These are phyloP conservation scores for Fusarium hostae DNA, from an alignment of 2,329 filamentous ascomycete species.

Conservation along the genomic window DNA sequence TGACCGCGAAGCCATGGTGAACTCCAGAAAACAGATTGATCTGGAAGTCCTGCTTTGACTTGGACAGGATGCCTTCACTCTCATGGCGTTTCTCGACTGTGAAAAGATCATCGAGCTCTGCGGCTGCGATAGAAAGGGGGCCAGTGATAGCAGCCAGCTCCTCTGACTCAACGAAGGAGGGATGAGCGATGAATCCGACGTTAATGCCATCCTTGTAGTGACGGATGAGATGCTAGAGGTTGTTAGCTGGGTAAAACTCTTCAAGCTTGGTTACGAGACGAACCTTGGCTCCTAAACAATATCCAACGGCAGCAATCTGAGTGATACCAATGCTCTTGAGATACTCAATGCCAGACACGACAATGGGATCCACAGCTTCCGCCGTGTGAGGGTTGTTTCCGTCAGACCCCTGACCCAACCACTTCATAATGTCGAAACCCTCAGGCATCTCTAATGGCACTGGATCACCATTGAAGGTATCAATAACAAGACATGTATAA, in stretches of 20 bases:
- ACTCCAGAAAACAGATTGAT: slow-evolving; percentile 80
- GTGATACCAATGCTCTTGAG: slow-evolving; percentile 66
- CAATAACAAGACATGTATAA: slow-evolving; percentile 48
- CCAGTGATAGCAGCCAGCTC: slow-evolving; percentile 74
- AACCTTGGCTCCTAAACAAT: slow-evolving; percentile 81
- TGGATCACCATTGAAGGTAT: slow-evolving; percentile 50
- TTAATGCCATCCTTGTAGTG: slow-evolving; percentile 72
- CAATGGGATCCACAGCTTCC: slow-evolving; percentile 46
- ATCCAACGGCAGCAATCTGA: slow-evolving; percentile 73
- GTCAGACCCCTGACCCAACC: slow-evolving; percentile 52
- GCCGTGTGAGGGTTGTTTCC: slow-evolving; percentile 56
- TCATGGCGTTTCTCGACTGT: slow-evolving; percentile 70
- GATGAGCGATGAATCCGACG: slow-evolving; percentile 80
- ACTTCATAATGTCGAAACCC: slow-evolving; percentile 45
- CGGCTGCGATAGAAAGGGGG: slow-evolving; percentile 74
- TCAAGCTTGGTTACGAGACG: rapidly evolving
- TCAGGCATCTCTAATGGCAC: slow-evolving; percentile 58
- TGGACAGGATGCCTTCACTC: slow-evolving; percentile 69
- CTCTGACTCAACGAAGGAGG: slow-evolving; percentile 75
- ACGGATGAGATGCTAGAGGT: slow-evolving; percentile 69
- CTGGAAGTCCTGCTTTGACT: slow-evolving; percentile 73
- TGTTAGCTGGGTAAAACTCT: background rate
- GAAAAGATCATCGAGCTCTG: slow-evolving; percentile 74
- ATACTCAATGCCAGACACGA: slow-evolving; percentile 57
- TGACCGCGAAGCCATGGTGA: slow-evolving; percentile 79